Evolutionary conservation across 768 basidiomycete species (phyloP), one percentile per base, ranked within the genome.

Genomic region (Rhizopogon salebrosus): DNA sequence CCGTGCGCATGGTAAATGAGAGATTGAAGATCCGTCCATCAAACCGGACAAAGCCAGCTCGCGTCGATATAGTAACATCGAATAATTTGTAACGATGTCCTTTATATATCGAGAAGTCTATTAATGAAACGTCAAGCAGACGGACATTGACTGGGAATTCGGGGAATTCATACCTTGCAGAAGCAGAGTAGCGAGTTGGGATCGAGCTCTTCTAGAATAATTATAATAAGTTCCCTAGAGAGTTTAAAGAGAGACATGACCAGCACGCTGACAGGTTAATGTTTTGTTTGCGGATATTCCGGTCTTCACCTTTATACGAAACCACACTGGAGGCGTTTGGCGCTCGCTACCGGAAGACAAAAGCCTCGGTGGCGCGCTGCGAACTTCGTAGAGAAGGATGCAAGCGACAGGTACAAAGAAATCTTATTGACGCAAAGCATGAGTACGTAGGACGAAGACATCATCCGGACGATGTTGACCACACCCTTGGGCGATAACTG

Each of bases 161-260:
- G 23, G 39, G 23, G n/a, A 20, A n/a, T 11, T 56, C 63, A 23
- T 57, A 68, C 67, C 60, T 55, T 54, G 45, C 57, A 68, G 58
- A 68, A 67, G 50, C 57, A 63, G 35, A 70, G 59, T 57, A 68
- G 63, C 50, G 67, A 69, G 55, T 59, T 35, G 24, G 67, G 66
- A 49, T 68, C 67, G 22, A 68, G 68, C 40, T 70, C 67, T 40
- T 70, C 68, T 48, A 68, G 54, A 50, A 69, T 65, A 34, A 62
- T 57, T 31, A 69, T 51, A 52, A 67, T 53, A 39, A 68, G 57
- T 27, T 68, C 67, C 51, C 55, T 41, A 34, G 67, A 57, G 54
- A 68, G 68, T n/a, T 46, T 57, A 56, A 69, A 67, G 61, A 68
- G 53, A 45, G 68, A 60, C 67, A 68, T 68, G 68, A 60, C 69